Percentiles rank a stretch among this genome's conserved stretches.
phyloP scores from a whole-genome alignment of 2,329 filamentous ascomycete genomes.

The Fusarium mundagurra region DNA sequence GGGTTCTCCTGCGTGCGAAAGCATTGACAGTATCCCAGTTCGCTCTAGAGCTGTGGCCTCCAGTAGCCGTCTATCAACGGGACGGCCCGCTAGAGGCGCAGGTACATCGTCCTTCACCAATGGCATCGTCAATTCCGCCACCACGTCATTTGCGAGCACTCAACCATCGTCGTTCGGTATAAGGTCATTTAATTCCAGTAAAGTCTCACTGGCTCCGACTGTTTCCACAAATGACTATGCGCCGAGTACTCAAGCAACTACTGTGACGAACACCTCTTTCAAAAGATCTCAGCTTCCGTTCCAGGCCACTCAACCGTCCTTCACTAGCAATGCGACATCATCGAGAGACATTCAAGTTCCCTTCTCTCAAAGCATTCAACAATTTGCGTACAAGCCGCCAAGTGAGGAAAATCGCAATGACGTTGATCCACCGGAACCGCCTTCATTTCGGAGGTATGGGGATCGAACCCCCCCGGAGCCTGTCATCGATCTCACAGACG shows the following conservation, averaged over 20 bases:
- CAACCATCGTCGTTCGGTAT: constrained; percentile 22
- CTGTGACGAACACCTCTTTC: constrained; percentile 27
- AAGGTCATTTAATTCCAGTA: constrained; percentile 47
- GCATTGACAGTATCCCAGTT: constrained; percentile 37
- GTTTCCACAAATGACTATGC: constrained; percentile 45
- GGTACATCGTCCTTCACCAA: constrained; percentile 22
- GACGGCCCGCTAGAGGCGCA: constrained; percentile 24
- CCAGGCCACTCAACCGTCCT: background rate
- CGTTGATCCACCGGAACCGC: background rate
- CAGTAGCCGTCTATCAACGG: constrained; percentile 5
- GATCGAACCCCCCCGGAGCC: constrained; percentile 14
- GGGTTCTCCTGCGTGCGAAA: background rate
- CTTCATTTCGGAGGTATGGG: constrained; percentile 1
- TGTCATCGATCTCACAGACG: background rate
- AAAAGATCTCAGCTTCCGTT: background rate
- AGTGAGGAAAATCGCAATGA: background rate
- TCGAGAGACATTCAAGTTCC: background rate
- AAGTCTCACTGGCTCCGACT: constrained; percentile 43
- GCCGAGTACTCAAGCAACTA: constrained; percentile 48
- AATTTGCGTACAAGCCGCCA: constrained; percentile 16
- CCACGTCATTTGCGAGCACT: constrained; percentile 17
- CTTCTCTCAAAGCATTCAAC: constrained; percentile 16
- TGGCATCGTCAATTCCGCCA: constrained; percentile 3
- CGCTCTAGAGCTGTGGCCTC: constrained; percentile 25
- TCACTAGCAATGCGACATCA: background rate